Conservation (phyloP, 2,329 filamentous ascomycete genomes). For the Aspergillus alliaceus region DNA sequence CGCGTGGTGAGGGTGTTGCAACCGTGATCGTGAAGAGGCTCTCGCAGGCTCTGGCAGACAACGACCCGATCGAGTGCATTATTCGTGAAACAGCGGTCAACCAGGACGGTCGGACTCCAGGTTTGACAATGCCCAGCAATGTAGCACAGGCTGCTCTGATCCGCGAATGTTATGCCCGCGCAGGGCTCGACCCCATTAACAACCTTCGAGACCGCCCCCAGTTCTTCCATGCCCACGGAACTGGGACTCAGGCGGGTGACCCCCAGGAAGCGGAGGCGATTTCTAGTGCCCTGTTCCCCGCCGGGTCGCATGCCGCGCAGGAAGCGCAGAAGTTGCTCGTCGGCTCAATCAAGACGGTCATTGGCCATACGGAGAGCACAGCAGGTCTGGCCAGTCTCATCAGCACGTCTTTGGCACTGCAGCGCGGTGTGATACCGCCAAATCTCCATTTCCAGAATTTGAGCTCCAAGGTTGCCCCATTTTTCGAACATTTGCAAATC, state of each 20-base stretch:
- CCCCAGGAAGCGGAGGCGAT: constrained; percentile 8
- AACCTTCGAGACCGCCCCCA: constrained; percentile 26
- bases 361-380: constrained; percentile 9
- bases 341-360: constrained; percentile 12
- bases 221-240: constrained; percentile 46
- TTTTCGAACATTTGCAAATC: constrained; percentile 10
- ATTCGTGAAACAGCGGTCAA: constrained; percentile 32
- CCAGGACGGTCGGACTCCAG: constrained; percentile 29
- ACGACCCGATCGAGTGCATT: constrained; percentile 41
- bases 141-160: constrained; percentile 41
- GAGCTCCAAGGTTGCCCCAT: constrained; percentile 9
- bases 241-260: constrained; percentile 15
- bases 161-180: constrained; percentile 31
- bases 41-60: constrained; percentile 45
- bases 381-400: constrained; percentile 16
- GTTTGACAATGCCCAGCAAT: constrained; percentile 32
- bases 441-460: constrained; percentile 23
- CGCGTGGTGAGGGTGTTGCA: constrained; percentile 52
- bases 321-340: constrained; percentile 4
- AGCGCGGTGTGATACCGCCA: constrained; percentile 24
- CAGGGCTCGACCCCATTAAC: constrained; percentile 30
- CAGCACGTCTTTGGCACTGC: constrained; percentile 20
- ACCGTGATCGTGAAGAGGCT: constrained; percentile 53
- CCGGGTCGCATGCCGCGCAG: not conserved
- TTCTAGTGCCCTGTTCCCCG: not conserved